Percentiles rank a stretch among this genome's conserved stretches.
phyloP scores from a whole-genome alignment of 1,284 basidiomycete genomes.

The Ustilago esculenta region DNA sequence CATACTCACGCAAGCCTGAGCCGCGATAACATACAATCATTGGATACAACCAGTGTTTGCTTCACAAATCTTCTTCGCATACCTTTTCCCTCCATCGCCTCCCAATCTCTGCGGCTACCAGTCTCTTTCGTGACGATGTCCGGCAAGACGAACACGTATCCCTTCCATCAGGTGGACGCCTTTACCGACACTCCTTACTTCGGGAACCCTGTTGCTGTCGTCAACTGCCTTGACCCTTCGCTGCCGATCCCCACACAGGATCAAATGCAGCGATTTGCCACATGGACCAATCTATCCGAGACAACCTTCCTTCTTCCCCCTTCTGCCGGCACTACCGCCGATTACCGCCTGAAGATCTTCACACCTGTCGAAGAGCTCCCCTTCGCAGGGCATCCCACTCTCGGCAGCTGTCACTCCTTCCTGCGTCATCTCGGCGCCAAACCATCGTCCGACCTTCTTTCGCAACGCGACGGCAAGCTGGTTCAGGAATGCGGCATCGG shows the following conservation, averaged over 20 bases:
- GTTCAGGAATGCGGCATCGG: conserved; percentile 59
- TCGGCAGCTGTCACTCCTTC: conserved; percentile 53
- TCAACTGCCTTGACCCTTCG: conserved; percentile 34
- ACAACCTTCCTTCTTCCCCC: conserved; percentile 57
- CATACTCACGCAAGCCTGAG: no score
- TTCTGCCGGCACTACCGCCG: conserved; percentile 20
- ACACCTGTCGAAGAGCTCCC: conserved; percentile 54
- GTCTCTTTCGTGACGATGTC: conserved; percentile 1
- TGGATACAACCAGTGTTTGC: no score
- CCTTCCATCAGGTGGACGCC: conserved; percentile 55
- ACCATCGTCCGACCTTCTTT: neutral
- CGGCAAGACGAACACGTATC: conserved; percentile 9
- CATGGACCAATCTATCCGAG: conserved; percentile 61
- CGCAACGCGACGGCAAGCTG: conserved; percentile 20
- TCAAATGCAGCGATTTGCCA: conserved; percentile 52
- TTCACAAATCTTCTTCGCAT: no score
- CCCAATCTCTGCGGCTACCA: no score
- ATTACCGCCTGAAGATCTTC: conserved; percentile 58
- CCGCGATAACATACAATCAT: no score
- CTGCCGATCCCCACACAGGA: conserved; percentile 21
- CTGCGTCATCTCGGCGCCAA: conserved; percentile 24
- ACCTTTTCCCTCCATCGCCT: no score
- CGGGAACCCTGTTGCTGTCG: conserved; percentile 62
- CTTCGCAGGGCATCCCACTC: conserved; percentile 60
- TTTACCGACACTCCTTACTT: conserved; percentile 48